A percentile compares a stretch with the other conserved stretches of the same genome.
phyloP scores from a whole-genome alignment of 257 asterid species.

The Petunia secreta region DNA sequence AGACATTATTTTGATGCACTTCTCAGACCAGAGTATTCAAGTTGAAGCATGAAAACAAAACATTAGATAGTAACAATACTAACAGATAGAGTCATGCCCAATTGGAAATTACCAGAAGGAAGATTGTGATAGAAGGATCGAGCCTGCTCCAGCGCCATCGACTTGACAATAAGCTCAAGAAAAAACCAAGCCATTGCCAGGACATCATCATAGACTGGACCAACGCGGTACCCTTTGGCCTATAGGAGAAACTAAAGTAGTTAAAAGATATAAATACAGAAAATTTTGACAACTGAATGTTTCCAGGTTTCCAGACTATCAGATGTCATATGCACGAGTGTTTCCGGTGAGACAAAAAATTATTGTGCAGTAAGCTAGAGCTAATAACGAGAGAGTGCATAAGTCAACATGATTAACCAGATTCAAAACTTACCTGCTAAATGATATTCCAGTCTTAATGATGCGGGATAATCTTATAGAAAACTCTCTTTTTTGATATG shows the following conservation, averaged over 20 bases:
- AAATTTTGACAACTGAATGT: neutral
- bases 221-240: conserved; percentile 99
- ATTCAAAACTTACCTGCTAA: neutral
- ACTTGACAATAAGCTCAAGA: conserved; percentile 94
- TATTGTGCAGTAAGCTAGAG: neutral
- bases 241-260: conserved; percentile 37
- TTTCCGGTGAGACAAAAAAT: neutral
- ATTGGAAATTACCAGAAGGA: conserved; percentile 70
- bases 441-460: neutral
- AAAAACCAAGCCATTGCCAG: conserved; percentile 99
- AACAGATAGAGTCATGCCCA: conserved; percentile 27
- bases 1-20: neutral
- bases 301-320: neutral
- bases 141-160: conserved; percentile 97
- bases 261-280: conserved; percentile 9
- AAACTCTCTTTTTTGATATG: no score
- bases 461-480: neutral
- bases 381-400: neutral
- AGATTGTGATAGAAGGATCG: conserved; percentile 84
- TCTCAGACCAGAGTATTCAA: neutral
- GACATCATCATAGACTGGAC: conserved; percentile 99
- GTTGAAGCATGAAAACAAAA: neutral
- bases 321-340: neutral
- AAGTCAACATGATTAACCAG: neutral
- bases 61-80: conserved; percentile 22